These are phyloP conservation scores for Aspergillus novoparasiticus DNA, from an alignment of 2,329 filamentous ascomycete genomes.

Conservation along the genomic window DNA sequence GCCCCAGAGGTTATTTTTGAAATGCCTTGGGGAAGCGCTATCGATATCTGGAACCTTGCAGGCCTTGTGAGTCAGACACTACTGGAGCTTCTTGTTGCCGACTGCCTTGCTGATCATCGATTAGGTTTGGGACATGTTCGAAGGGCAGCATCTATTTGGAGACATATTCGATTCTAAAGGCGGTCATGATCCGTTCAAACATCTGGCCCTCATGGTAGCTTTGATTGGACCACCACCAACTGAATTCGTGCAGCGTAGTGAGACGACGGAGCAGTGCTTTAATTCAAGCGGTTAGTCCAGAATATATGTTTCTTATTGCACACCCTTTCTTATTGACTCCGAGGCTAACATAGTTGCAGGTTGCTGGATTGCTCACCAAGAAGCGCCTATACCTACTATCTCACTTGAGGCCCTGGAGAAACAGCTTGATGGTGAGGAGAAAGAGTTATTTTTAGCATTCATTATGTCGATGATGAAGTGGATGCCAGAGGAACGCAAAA, in stretches of 20 bases:
- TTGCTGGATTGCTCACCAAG: slow-evolving; percentile 25
- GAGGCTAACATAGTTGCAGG: slow-evolving; percentile 10
- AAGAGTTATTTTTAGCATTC: slow-evolving; percentile 38
- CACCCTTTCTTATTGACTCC: too few relatives aligned
- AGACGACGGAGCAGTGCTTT: slow-evolving; percentile 32
- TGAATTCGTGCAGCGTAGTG: slow-evolving; percentile 30
- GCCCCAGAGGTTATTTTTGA: slow-evolving; percentile 49
- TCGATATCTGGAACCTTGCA: slow-evolving; percentile 56
- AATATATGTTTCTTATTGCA: too few relatives aligned
- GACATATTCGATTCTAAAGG: slow-evolving; percentile 26
- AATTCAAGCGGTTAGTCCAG: slow-evolving; percentile 23
- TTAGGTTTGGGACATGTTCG: slow-evolving; percentile 54
- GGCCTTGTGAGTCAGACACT: slow-evolving; percentile 46
- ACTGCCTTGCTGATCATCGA: slow-evolving; percentile 10
- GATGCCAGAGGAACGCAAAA: slow-evolving; percentile 41
- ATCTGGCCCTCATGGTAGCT: slow-evolving; percentile 30
- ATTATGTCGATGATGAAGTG: slow-evolving; percentile 42
- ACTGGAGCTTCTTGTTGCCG: too few relatives aligned
- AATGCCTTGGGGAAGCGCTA: slow-evolving; percentile 46
- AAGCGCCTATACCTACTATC: slow-evolving; percentile 22
- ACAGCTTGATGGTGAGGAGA: slow-evolving; percentile 30
- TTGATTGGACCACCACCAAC: slow-evolving; percentile 29
- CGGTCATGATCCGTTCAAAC: slow-evolving; percentile 28
- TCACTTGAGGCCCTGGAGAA: slow-evolving; percentile 25
- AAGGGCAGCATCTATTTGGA: slow-evolving; percentile 49